Evolutionary conservation across 345 rosid species (phyloP), one percentile per base, ranked within the genome.

Genomic region (Leavenworthia alabamica): DNA sequence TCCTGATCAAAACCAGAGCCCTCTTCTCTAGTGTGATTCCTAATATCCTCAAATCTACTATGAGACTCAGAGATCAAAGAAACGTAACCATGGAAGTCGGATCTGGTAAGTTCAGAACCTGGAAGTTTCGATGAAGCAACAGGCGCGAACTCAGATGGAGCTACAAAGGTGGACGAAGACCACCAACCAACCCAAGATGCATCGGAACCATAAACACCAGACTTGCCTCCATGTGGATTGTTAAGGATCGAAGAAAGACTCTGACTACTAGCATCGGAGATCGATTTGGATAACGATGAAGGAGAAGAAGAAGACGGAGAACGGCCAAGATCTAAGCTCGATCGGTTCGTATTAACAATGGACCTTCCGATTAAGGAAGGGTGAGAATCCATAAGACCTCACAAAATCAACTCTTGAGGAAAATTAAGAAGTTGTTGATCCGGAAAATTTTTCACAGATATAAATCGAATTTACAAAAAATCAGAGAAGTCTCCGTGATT

Each of bases 141-240:
- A 6, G 99, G 95, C 1, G 85, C 62, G 76, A 94, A 94, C 50
- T 88, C 99, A 1, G 92, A 82, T 5, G 85, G 87, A 1, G 97
- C 69, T 36, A 85, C 75, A 41, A 80, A 61, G 10, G 93, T 54
- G 1, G 97, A 75, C 9, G 95, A 83, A 4, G 91, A 78, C 94
- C 91, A 93, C 96, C 97, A 89, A 17, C 85, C 83, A 15, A 70
- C 75, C 91, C 96, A 89, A 8, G 97, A 89, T 1, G 93, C 78
- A 27, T 88, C 95, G 56, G 86, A 50, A 37, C 77, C 76, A 46
- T 80, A 74, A 15, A 78, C 78, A 46, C 78, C 82, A 51, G 86
- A 83, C 54, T 81, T 88, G 9, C 81, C 86, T 54, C 79, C 81
- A 60, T 83, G 89, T 13, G 97, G 97, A 45, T 88, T 90, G 75